Base-by-base conservation (phyloP, 2,329 filamentous ascomycete genomes). In the Neobulgaria alba region DNA sequence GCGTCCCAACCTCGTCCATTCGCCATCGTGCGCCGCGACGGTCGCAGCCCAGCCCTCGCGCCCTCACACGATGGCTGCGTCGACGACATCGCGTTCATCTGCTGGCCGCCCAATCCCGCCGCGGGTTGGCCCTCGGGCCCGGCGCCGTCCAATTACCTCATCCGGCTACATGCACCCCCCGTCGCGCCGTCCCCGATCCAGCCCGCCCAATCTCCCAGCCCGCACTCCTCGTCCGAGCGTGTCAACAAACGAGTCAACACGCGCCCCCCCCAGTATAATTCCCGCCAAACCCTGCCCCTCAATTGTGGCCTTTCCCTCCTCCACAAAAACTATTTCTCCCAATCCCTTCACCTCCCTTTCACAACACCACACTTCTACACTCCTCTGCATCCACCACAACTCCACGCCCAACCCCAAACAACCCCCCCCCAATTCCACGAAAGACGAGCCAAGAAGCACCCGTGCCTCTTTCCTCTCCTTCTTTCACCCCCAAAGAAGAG, bases 401-500 rank as follows among this genome's bases (percentile, higher is more conserved):
- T 26, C 23, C 23, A 7, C 7, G 7, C 23, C 12, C 23, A 7
- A 26, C 23, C 23, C 36, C 2, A 26, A 20, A 30, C 12, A 26
- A 19, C 21, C 18, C 10, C 35, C 29, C 20, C 23, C 18, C 36
- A 32, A 30, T 31, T 19, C 26, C 14, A 29, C 10, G 42, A 50
- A 54, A 44, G 46, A 40, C 39, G 48, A 47, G 50, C 46, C 45
- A 48, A 53, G 50, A 54, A 54, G 48, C 45, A 47, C 47, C 39
- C 35, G 41, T 34, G 35, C 9, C 55, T 56, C 55, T 57, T 51
- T 59, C 57, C 62, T 62, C 57, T 58, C 59, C 59, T 62, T 63
- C 63, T 61, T 66, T 67, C 63, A 60, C 68, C 67, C 66, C 70
- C 23, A 7, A 7, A 71, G 67, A 73, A 71, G 72, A 77, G 73